phyloP scores from a whole-genome alignment of 1,139 yeast species.

The Taphrina deformans region DNA sequence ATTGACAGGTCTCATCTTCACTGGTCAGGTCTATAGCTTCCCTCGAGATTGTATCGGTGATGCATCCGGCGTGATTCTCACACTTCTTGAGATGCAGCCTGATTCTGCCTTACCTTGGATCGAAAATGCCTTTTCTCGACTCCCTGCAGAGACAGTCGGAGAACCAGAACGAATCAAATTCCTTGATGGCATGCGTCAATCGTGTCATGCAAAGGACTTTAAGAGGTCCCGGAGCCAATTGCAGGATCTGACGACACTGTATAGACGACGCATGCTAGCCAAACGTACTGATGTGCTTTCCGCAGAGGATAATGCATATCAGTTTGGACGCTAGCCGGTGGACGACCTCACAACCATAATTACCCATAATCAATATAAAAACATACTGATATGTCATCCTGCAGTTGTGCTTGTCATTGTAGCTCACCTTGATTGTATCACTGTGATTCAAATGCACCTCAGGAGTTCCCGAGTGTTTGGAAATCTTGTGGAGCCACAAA shows the following conservation, averaged over 20 bases:
- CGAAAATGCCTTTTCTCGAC: conserved; percentile 53
- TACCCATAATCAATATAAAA: too few relatives aligned
- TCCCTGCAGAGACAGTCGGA: conserved; percentile 63
- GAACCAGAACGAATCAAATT: conserved; percentile 65
- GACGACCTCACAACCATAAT: neutral
- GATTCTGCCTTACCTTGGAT: conserved; percentile 61
- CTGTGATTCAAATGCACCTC: too few relatives aligned
- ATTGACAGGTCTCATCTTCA: conserved; percentile 56
- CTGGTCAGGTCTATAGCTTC: conserved; percentile 70
- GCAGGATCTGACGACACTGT: conserved; percentile 33
- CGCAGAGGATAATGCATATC: neutral
- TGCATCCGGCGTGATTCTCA: conserved; percentile 71
- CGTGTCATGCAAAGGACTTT: conserved; percentile 8
- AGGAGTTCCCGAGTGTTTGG: too few relatives aligned
- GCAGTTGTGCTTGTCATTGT: too few relatives aligned
- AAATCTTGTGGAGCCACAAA: too few relatives aligned
- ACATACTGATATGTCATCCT: too few relatives aligned
- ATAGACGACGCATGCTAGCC: conserved; percentile 31
- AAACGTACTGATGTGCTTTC: conserved; percentile 7
- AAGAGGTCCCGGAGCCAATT: conserved; percentile 29
- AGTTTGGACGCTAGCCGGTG: neutral
- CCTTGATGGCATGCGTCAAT: conserved; percentile 41
- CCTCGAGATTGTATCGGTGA: conserved; percentile 71
- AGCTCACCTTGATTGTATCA: too few relatives aligned
- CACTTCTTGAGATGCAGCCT: conserved; percentile 60